A percentile compares a stretch with the other conserved stretches of the same genome.
phyloP scores from a whole-genome alignment of 768 basidiomycete species.

The Tulasnella sp. region DNA sequence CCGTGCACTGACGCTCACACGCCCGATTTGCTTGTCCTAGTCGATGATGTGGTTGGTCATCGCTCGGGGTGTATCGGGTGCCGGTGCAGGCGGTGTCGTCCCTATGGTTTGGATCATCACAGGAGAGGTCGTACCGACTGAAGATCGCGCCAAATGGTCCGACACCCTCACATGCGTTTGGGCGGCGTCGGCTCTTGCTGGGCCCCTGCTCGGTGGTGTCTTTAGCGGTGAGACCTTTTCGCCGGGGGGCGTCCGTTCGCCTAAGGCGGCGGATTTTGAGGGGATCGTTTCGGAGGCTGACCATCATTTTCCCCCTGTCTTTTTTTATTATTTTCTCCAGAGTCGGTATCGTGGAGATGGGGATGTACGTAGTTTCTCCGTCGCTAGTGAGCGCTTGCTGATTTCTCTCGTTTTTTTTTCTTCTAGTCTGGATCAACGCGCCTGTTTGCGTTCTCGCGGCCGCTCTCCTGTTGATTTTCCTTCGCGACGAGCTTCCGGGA shows the following conservation, averaged over 20 bases:
- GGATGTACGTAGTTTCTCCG: conserved; percentile 62
- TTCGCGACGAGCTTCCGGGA: conserved; percentile 47
- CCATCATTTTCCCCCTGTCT: neutral
- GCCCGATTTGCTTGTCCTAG: conserved; percentile 38
- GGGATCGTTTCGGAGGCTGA: conserved; percentile 1
- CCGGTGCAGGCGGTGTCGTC: conserved; percentile 86
- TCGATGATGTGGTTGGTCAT: conserved; percentile 65
- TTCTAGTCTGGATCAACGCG: conserved; percentile 82
- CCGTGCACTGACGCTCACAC: neutral
- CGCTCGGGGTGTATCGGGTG: conserved; percentile 66
- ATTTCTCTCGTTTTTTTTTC: neutral
- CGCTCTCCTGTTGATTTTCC: conserved; percentile 60
- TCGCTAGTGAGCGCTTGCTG: conserved; percentile 36
- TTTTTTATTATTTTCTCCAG: conserved; percentile 7
- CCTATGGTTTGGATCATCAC: conserved; percentile 81
- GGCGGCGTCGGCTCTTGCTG: conserved; percentile 83
- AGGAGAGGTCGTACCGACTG: conserved; percentile 76
- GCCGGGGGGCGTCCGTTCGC: conserved; percentile 29
- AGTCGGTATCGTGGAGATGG: conserved; percentile 73
- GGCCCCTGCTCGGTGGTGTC: conserved; percentile 78
- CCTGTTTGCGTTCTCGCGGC: conserved; percentile 69
- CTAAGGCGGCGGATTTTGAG: neutral
- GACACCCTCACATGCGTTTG: conserved; percentile 83
- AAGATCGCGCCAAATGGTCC: conserved; percentile 77
- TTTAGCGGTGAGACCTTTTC: conserved; percentile 64